Evolutionary conservation across 352 stramenopile species (phyloP), one percentile per base, ranked within the genome.

Genomic region (Pythium coloratum): DNA sequence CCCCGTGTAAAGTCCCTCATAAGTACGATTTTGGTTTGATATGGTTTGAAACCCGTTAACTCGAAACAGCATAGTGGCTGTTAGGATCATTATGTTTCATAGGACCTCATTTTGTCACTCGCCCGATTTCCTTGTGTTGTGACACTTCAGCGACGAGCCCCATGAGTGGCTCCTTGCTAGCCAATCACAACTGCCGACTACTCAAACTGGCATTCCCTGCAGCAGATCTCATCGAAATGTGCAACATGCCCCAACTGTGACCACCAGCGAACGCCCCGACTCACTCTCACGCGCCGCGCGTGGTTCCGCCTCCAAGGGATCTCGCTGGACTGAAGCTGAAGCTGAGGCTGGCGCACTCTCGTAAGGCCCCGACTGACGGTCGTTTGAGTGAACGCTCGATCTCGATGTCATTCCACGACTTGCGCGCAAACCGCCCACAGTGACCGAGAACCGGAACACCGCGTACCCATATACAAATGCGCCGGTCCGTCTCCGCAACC

Each of bases 161-260:
- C 6, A 14, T 51, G 20, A 51, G 18, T 51, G 44, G 44, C 44
- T 51, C 18, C 18, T 51, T 6, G 7, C 20, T 24, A 32, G n/a
- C 44, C 44, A 51, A 51, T 51, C 44, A 51, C 2, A 51, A 30
- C 3, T 32, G 44, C 44, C 44, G 44, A 51, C 44, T 51, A 51
- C 44, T 51, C 44, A 51, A 51, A 51, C 44, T 51, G 44, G 44
- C 44, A 51, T 30, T 30, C 10, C 18, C 6, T 5, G 7, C 16
- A 51, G n/a, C n/a, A 8, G n/a, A 51, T 51, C 44, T 12, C 40
- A 49, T 49, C 44, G 44, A 51, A 32, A 51, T 51, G 44, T 16
- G 42, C 42, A 50, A 50, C 42, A 9, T n/a, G 10, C n/a, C n/a
- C n/a, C n/a, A n/a, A n/a, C n/a, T n/a, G n/a, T n/a, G n/a, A n/a